These are phyloP conservation scores for Beauveria sp. DNA, from an alignment of 2,329 filamentous ascomycete species.

Conservation along the genomic window DNA sequence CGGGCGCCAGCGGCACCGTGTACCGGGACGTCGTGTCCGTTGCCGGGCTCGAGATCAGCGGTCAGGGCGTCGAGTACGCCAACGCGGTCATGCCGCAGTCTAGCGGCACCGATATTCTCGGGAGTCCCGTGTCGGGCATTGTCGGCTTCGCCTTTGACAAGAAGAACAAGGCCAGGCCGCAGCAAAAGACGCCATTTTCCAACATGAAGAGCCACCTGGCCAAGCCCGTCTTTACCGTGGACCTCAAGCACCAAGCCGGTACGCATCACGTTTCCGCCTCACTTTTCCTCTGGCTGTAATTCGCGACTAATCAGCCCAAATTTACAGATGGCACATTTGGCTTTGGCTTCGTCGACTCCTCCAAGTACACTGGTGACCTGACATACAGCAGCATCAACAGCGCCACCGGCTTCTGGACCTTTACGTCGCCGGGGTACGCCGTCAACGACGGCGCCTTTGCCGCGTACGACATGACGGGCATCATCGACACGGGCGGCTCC, in stretches of 20 bases:
- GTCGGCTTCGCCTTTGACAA: constrained; percentile 30
- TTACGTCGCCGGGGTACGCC: constrained; percentile 17
- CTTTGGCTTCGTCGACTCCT: constrained; percentile 61
- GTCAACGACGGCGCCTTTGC: constrained; percentile 15
- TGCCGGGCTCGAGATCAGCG: constrained; percentile 31
- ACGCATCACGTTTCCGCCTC: not conserved
- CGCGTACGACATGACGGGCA: constrained; percentile 36
- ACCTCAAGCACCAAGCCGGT: constrained; percentile 46
- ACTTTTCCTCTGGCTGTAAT: not conserved
- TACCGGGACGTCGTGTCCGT: constrained; percentile 36
- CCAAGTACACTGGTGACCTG: constrained; percentile 56
- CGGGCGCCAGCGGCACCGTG: constrained; percentile 33
- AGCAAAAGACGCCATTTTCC: constrained; percentile 37
- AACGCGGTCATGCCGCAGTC: constrained; percentile 32
- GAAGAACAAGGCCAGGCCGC: constrained; percentile 34
- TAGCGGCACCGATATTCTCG: constrained; percentile 38
- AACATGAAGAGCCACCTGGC: constrained; percentile 20
- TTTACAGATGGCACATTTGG: constrained; percentile 54
- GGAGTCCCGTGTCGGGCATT: constrained; percentile 15
- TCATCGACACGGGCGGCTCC: constrained; percentile 54
- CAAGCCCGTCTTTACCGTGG: constrained; percentile 56
- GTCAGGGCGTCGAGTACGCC: constrained; percentile 37
- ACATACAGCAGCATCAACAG: constrained; percentile 54
- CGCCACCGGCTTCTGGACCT: constrained; percentile 56
- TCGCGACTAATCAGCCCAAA: not conserved